Base-by-base conservation (phyloP, 1,284 basidiomycete species). In the Leccinum huronense region DNA sequence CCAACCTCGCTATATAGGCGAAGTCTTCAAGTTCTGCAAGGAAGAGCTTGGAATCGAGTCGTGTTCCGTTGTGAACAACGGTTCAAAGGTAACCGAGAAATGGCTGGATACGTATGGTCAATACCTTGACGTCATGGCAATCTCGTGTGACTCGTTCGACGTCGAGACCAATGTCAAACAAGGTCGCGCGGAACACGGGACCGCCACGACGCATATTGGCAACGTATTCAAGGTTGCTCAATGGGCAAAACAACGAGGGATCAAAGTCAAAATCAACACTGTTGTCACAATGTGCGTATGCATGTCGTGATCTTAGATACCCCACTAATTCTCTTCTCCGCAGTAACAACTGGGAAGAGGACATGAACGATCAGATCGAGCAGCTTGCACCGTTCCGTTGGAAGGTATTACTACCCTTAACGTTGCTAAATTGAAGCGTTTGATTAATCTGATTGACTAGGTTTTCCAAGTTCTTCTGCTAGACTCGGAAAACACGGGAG, bases 71-170 rank as follows among this genome's bases (percentile, higher is more conserved):
- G 79, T 81, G 8, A 77, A 68, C 67, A 81, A 81, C 56, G 78
- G 77, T 0, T 78, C 78, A 8, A 81, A 78, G 67, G 79, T 80
- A 34, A 80, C 79, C 0, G 76, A 80, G 61, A 75, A 72, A 59
- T 81, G 80, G 79, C 57, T 81, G 11, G 77, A 79, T 42, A 68
- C 63, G 13, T 80, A 78, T 19, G 79, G 80, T 0, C 55, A 70
- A 65, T 80, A 78, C 63, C 70, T 81, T 8, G 80, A 81, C 42
- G 69, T 80, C 45, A 80, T 81, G 72, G 80, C 78, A 1, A 77
- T 81, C 0, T 79, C 78, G 1, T 80, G 79, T 48, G 80, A 81
- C 58, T 77, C 76, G 30, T 81, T 81, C 54, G 73, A 77, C 54
- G n/a, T 62, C 0, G 80, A 80, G 55, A 77, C 75, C 5, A 81